These are phyloP conservation scores for Thozetella sp. DNA, from an alignment of 495 filamentous ascomycete genomes.

Conservation along the genomic window DNA sequence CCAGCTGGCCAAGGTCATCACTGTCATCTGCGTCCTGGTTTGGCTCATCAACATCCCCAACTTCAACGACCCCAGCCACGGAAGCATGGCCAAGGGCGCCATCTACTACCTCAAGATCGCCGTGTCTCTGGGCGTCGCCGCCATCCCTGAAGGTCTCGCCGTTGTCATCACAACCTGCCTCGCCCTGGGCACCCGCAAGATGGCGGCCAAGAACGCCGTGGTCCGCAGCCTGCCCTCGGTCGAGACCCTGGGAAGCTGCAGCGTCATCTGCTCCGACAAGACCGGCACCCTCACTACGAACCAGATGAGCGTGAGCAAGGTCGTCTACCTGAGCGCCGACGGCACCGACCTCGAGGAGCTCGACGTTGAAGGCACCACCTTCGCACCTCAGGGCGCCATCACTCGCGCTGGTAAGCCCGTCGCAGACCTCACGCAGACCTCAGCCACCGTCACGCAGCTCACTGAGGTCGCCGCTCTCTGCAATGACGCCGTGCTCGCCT, in stretches of 20 bases:
- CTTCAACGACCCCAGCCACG: conserved; percentile 93
- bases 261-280: conserved; percentile 99
- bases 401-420: conserved; percentile 66
- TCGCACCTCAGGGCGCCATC: conserved; percentile 80
- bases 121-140: conserved; percentile 96
- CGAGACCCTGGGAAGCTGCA: conserved; percentile 98
- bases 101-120: conserved; percentile 99
- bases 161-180: conserved; percentile 98
- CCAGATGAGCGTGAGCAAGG: conserved; percentile 97
- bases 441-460: conserved; percentile 78
- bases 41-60: conserved; percentile 98
- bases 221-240: conserved; percentile 95
- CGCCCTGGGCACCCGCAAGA: conserved; percentile 93
- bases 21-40: conserved; percentile 91
- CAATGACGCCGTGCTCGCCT: conserved; percentile 84
- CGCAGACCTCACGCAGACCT: conserved; percentile 70
- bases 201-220: conserved; percentile 98
- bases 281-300: conserved; percentile 98
- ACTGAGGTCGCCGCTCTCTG: conserved; percentile 87
- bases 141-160: conserved; percentile 95
- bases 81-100: conserved; percentile 94
- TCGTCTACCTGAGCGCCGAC: conserved; percentile 76
- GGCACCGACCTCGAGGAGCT: conserved; percentile 83
- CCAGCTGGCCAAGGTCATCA: conserved; percentile 95
- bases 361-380: conserved; percentile 91